Conservation (phyloP, 306 rosid species). For the Canavalia ensiformis region DNA sequence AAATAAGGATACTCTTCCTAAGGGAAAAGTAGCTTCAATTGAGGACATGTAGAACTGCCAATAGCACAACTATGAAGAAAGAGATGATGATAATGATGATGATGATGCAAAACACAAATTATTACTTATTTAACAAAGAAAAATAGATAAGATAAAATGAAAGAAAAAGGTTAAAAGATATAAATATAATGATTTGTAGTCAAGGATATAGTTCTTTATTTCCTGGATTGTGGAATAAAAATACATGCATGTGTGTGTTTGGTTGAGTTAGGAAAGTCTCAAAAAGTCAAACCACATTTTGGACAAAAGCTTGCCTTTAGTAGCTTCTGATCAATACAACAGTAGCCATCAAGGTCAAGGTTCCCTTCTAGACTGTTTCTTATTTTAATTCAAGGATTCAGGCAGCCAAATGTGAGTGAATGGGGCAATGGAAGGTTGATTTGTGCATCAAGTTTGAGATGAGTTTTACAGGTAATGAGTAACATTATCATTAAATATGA, state of each 20-base stretch:
- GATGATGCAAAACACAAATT: neutral
- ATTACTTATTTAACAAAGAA: slow-evolving; percentile 4
- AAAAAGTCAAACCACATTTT: neutral
- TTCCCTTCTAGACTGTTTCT: neutral
- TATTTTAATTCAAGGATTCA: slow-evolving; percentile 24
- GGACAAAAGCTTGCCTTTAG: neutral
- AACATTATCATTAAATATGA: neutral
- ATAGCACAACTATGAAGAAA: slow-evolving; percentile 2
- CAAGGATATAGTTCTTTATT: slow-evolving; percentile 4
- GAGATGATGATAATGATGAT: neutral
- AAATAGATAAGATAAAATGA: slow-evolving; percentile 1
- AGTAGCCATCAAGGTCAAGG: slow-evolving; percentile 7
- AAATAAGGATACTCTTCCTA: slow-evolving; percentile 10
- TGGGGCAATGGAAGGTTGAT: neutral
- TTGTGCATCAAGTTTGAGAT: slow-evolving; percentile 23
- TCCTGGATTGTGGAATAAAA: slow-evolving; percentile 30
- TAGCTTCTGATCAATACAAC: neutral
- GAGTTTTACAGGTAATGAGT: slow-evolving; percentile 4
- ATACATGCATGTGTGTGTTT: neutral
- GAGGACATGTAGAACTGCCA: slow-evolving; percentile 13
- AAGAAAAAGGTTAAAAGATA: neutral
- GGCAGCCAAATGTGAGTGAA: slow-evolving; percentile 25
- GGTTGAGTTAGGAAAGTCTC: neutral
- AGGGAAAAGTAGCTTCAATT: neutral
- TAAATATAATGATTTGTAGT: neutral